These are phyloP conservation scores for Myxozyma sirexii DNA, from an alignment of 805 yeast genomes.

Conservation along the genomic window DNA sequence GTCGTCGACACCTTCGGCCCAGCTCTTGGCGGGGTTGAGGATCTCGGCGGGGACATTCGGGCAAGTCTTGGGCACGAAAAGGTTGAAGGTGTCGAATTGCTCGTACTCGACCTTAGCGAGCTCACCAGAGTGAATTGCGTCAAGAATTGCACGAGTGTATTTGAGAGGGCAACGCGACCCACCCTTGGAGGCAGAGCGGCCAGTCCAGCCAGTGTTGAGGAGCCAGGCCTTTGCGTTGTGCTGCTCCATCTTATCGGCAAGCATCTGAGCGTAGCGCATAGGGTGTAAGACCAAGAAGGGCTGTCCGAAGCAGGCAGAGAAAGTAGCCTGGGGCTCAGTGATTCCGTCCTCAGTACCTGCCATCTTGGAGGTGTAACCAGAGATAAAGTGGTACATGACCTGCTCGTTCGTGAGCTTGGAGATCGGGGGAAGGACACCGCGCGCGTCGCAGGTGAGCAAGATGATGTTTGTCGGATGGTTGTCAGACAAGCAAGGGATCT, in stretches of 20 bases:
- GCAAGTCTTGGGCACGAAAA: slow-evolving; percentile 80
- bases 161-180: slow-evolving; percentile 98
- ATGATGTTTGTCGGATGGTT: slow-evolving; percentile 90
- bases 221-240: slow-evolving; percentile 95
- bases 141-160: slow-evolving; percentile 95
- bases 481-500: slow-evolving; percentile 90
- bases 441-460: slow-evolving; percentile 93
- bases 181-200: slow-evolving; percentile 86
- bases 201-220: slow-evolving; percentile 98
- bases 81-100: slow-evolving; percentile 80
- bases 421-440: slow-evolving; percentile 97
- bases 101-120: slow-evolving; percentile 80
- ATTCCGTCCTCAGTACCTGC: slow-evolving; percentile 99
- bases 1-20: slow-evolving; percentile 64
- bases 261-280: slow-evolving; percentile 95
- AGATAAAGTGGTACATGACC: slow-evolving; percentile 98
- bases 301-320: slow-evolving; percentile 98
- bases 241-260: slow-evolving; percentile 85
- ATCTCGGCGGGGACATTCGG: slow-evolving; percentile 82
- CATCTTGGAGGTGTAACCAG: slow-evolving; percentile 99
- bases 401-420: slow-evolving; percentile 91
- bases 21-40: slow-evolving; percentile 81
- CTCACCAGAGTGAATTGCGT: slow-evolving; percentile 90
- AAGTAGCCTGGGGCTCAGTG: slow-evolving; percentile 96
- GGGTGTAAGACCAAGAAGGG: slow-evolving; percentile 98